Conservation (phyloP, 176 grass and related monocot genomes). For the Hyparrhenia diplandra region DNA sequence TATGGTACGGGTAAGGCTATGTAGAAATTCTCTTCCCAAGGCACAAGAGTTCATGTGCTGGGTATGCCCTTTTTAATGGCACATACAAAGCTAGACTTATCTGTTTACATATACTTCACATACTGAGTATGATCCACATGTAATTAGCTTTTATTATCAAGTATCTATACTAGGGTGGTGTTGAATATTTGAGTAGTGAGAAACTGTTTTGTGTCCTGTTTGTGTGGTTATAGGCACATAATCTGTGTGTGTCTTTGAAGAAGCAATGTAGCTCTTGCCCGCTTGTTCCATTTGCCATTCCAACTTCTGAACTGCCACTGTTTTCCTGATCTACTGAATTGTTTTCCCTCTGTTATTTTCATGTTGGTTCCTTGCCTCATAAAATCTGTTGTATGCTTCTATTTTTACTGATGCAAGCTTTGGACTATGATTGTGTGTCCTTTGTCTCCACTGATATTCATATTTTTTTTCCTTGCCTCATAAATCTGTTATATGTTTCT, state of each 20-base stretch:
- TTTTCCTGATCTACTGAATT: constrained; percentile 4
- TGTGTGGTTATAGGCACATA: background rate
- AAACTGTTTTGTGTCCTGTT: background rate
- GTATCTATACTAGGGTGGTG: background rate
- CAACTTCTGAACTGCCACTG: background rate
- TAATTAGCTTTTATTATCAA: background rate
- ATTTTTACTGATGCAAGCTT: background rate
- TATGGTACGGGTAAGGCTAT: background rate
- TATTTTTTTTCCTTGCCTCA: background rate
- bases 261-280: background rate
- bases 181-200: background rate
- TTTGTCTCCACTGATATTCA: background rate
- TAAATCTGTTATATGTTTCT: background rate
- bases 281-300: background rate
- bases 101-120: background rate
- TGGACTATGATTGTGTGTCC: background rate
- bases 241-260: background rate
- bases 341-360: background rate
- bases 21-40: background rate
- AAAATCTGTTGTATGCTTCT: background rate
- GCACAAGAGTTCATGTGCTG: background rate
- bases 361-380: background rate
- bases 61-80: background rate
- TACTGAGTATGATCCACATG: background rate
- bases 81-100: background rate